Conservation (phyloP, 2,329 filamentous ascomycete species). For the Shiraia sp. region DNA sequence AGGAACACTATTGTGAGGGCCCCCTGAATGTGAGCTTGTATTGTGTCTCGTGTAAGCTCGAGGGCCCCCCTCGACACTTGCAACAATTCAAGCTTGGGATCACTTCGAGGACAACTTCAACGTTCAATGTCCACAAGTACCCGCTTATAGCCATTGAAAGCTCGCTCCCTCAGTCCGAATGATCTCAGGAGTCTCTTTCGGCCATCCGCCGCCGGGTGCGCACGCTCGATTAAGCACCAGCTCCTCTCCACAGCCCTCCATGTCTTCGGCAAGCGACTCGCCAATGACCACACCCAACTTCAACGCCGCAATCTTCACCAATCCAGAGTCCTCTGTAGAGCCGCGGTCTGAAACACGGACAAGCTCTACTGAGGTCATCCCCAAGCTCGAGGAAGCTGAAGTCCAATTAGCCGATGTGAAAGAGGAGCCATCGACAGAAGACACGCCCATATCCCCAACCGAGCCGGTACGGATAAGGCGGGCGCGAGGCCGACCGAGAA, state of each 20-base stretch:
- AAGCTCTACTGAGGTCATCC: slow-evolving; percentile 46
- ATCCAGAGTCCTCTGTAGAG: slow-evolving; percentile 31
- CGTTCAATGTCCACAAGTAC: slow-evolving; percentile 32
- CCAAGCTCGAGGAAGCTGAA: slow-evolving; percentile 60
- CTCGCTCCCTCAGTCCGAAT: slow-evolving; percentile 32
- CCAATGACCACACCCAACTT: slow-evolving; percentile 43
- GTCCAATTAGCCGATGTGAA: slow-evolving; percentile 47
- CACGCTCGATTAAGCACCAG: slow-evolving; percentile 44
- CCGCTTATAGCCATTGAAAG: slow-evolving; percentile 17
- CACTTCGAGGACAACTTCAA: too few relatives aligned
- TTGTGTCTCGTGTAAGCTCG: slow-evolving; percentile 5
- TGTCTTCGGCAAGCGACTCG: slow-evolving; percentile 47
- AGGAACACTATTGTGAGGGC: slow-evolving; percentile 7
- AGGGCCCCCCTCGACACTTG: slow-evolving; percentile 9
- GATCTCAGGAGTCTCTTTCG: slow-evolving; percentile 41
- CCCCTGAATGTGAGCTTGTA: slow-evolving; percentile 13
- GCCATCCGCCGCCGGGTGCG: slow-evolving; percentile 38
- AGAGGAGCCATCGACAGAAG: slow-evolving; percentile 37
- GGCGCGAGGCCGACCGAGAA: slow-evolving; percentile 76
- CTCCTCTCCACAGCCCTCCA: slow-evolving; percentile 46
- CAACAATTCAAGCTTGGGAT: slow-evolving; percentile 6
- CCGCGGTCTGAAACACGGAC: slow-evolving; percentile 28
- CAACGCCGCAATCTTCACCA: slow-evolving; percentile 27
- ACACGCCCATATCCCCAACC: slow-evolving; percentile 38
- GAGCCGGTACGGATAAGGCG: slow-evolving; percentile 44